Evolutionary conservation across 2,329 filamentous ascomycete species (phyloP).

Genomic region (Cordyceps farinosa): DNA sequence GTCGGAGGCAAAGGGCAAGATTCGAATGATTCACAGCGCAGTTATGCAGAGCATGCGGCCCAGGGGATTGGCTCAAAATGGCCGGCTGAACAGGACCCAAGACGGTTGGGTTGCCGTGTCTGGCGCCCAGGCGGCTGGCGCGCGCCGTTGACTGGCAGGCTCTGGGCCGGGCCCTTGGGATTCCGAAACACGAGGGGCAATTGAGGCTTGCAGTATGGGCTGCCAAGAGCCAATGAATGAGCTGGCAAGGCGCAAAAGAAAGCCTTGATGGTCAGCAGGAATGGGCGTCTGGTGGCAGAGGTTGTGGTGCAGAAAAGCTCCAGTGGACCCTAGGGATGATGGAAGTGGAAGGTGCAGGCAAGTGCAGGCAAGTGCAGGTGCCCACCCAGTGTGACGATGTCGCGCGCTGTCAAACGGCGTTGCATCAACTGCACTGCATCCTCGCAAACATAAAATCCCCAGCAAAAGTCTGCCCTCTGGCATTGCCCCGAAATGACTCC

Average conservation of each 20-base stretch:
- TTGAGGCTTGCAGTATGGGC: constrained; percentile 11
- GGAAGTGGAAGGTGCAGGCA: background rate
- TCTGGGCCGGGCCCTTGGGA: background rate
- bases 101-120: constrained; percentile 6
- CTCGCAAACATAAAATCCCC: background rate
- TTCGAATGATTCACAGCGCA: background rate
- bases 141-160: background rate
- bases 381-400: background rate
- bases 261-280: background rate
- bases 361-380: too few relatives aligned
- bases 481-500: background rate
- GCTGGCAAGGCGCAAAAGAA: background rate
- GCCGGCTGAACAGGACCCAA: constrained; percentile 9
- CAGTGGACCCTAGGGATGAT: background rate
- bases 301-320: constrained; percentile 6
- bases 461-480: background rate
- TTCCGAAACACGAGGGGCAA: constrained; percentile 14
- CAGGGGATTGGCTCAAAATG: background rate
- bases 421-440: constrained; percentile 1
- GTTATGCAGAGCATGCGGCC: background rate
- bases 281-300: background rate
- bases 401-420: constrained; percentile 9
- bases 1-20: background rate
- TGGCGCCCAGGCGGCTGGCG: constrained; percentile 6
- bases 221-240: constrained; percentile 7